These are phyloP conservation scores for Arachnomyces sp. DNA, from an alignment of 2,329 filamentous ascomycete species.

Conservation along the genomic window DNA sequence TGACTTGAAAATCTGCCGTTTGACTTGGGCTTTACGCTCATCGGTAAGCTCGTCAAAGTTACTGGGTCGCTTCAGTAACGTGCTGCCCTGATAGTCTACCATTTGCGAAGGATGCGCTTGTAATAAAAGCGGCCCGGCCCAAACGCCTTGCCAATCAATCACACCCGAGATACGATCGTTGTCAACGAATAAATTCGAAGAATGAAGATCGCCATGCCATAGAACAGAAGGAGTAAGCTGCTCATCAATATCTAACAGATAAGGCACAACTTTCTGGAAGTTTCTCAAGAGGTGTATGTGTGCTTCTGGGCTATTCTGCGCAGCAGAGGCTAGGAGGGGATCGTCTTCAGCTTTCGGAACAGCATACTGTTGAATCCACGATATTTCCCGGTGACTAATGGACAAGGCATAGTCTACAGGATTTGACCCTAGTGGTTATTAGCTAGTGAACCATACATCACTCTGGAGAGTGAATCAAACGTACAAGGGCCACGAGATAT, in stretches of 20 bases:
- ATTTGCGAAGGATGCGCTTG: too few species aligned
- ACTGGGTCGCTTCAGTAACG: conserved; percentile 17
- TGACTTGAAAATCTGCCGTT: conserved; percentile 1
- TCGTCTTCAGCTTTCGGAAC: too few species aligned
- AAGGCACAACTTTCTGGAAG: conserved; percentile 4
- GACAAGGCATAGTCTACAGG: conserved; percentile 4
- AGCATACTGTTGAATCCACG: conserved; percentile 2
- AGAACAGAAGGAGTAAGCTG: conserved; percentile 3
- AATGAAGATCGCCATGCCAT: conserved; percentile 6
- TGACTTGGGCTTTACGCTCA: conserved; percentile 1
- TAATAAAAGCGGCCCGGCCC: conserved; percentile 20
- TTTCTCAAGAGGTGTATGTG: not conserved
- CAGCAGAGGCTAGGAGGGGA: conserved; percentile 5
- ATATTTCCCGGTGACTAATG: conserved; percentile 1
- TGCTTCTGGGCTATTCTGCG: conserved; percentile 2
- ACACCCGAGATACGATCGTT: conserved; percentile 27
- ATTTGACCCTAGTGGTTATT: not conserved
- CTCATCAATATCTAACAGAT: conserved; percentile 3
- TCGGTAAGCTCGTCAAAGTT: conserved; percentile 14
- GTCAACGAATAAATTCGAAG: conserved; percentile 6
- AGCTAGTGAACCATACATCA: not conserved
- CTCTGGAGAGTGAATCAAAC: not conserved
- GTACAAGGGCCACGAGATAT: conserved; percentile 3
- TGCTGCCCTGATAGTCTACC: conserved; percentile 20
- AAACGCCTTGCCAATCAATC: conserved; percentile 37